Conservation (phyloP, 2,329 filamentous ascomycete species). For the Colletotrichum coccodes region DNA sequence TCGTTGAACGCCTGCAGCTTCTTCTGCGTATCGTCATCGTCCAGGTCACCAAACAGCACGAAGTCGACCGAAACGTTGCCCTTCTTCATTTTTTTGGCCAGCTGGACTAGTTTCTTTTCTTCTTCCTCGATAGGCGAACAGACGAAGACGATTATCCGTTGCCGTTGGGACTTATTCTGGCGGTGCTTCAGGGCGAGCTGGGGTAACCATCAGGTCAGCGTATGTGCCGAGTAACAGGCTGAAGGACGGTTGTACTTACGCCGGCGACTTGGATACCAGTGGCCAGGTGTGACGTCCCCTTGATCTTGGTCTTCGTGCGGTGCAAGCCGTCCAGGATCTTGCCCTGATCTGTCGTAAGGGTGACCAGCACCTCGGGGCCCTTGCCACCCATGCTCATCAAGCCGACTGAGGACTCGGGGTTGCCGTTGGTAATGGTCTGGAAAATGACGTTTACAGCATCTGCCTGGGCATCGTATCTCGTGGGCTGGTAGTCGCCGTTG, state of each 20-base stretch:
- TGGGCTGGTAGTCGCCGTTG: slow-evolving; percentile 93
- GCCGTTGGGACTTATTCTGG: slow-evolving; percentile 95
- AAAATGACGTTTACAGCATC: slow-evolving; percentile 97
- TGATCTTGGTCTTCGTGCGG: slow-evolving; percentile 90
- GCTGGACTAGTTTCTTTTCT: slow-evolving; percentile 86
- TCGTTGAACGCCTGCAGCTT: slow-evolving; percentile 96
- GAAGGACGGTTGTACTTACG: slow-evolving; percentile 64
- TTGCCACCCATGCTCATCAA: slow-evolving; percentile 99
- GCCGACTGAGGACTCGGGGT: slow-evolving; percentile 96
- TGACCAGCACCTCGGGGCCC: slow-evolving; percentile 96
- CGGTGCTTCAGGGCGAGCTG: slow-evolving; percentile 97
- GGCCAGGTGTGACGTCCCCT: slow-evolving; percentile 86
- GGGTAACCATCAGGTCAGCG: slow-evolving; percentile 35
- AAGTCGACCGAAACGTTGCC: slow-evolving; percentile 94
- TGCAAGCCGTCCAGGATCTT: slow-evolving; percentile 94
- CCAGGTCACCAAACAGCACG: slow-evolving; percentile 92
- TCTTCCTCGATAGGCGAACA: slow-evolving; percentile 93
- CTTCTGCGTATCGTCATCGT: slow-evolving; percentile 87
- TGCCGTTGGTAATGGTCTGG: slow-evolving; percentile 92
- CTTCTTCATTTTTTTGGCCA: slow-evolving; percentile 99
- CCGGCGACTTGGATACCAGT: slow-evolving; percentile 95
- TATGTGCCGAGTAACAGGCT: slow-evolving; percentile 23
- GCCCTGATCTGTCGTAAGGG: slow-evolving; percentile 94
- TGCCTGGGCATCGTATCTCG: slow-evolving; percentile 94
- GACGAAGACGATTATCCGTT: slow-evolving; percentile 96